Evolutionary conservation across 495 filamentous ascomycete genomes (phyloP).

Genomic region (Mycothermus thermophilus): DNA sequence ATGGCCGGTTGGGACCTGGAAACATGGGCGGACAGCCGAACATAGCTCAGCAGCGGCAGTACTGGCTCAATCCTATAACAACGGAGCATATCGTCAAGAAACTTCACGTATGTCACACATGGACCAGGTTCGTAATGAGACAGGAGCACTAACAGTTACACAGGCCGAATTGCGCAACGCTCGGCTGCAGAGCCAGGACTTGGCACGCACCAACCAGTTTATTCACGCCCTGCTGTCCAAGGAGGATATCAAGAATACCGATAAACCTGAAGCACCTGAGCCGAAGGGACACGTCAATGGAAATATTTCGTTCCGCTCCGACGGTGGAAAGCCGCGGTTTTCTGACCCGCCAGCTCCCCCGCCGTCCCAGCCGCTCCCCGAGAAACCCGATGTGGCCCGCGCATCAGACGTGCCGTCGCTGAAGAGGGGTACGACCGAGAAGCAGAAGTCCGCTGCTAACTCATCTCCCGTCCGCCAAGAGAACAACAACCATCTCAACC

Average conservation of each 20-base stretch:
- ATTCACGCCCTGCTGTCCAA: constrained; percentile 60
- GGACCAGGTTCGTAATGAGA: neutral
- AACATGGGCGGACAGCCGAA: constrained; percentile 47
- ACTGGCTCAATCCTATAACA: constrained; percentile 76
- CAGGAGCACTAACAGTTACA: constrained; percentile 2
- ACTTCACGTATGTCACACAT: constrained; percentile 57
- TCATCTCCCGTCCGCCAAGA: constrained; percentile 49
- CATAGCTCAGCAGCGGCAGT: constrained; percentile 31
- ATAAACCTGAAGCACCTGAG: constrained; percentile 35
- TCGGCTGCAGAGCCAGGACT: constrained; percentile 71
- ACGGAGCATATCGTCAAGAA: constrained; percentile 92
- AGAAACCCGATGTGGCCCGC: constrained; percentile 64
- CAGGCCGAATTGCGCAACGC: constrained; percentile 82
- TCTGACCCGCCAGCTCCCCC: constrained; percentile 85
- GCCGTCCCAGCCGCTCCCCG: constrained; percentile 78
- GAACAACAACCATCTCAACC: constrained; percentile 47
- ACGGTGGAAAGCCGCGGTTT: constrained; percentile 53
- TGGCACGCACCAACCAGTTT: constrained; percentile 68
- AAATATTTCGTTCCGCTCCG: constrained; percentile 32
- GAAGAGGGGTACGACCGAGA: constrained; percentile 63
- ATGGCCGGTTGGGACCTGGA: constrained; percentile 38
- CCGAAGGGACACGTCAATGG: constrained; percentile 30
- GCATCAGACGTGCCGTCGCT: constrained; percentile 42
- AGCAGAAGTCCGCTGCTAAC: constrained; percentile 42
- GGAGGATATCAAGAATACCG: constrained; percentile 52